A percentile compares a stretch with the other conserved stretches of the same genome.
Evolutionary conservation across 2,329 filamentous ascomycete species (phyloP).

Genomic region (Microsporum canis): DNA sequence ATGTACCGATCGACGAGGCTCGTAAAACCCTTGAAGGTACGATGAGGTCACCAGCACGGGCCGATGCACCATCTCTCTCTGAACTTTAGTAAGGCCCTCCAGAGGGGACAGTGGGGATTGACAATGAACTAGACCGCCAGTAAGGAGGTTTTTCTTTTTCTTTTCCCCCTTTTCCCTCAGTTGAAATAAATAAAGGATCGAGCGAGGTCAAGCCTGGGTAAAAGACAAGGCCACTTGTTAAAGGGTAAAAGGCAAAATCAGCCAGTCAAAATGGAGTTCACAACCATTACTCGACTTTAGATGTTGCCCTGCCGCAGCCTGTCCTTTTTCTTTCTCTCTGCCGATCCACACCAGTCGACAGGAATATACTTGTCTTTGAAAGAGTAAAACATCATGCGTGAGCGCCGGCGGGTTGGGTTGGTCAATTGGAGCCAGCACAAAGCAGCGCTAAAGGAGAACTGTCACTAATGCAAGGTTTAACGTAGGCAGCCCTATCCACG

Average conservation of each 20-base stretch:
- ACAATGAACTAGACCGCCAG: not conserved
- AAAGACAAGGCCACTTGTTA: not conserved
- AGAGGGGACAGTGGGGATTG: not conserved
- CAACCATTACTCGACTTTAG: not conserved
- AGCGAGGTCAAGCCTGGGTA: not conserved
- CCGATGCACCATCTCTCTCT: not conserved
- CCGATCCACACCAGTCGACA: not conserved
- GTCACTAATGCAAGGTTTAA: slow-evolving; percentile 10
- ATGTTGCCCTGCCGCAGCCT: not conserved
- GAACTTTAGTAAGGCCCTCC: not conserved
- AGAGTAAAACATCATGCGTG: not conserved
- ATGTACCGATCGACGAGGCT: not conserved
- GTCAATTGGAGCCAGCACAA: slow-evolving; percentile 14
- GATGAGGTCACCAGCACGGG: not conserved
- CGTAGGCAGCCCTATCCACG: slow-evolving; percentile 10
- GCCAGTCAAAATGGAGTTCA: not conserved
- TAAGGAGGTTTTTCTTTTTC: slow-evolving; percentile 2
- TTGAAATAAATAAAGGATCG: not conserved
- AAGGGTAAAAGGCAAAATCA: not conserved
- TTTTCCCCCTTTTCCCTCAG: not conserved
- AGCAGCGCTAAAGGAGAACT: slow-evolving; percentile 4
- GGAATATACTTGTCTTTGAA: not conserved
- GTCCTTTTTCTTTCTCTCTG: not conserved
- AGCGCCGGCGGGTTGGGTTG: slow-evolving; percentile 5
- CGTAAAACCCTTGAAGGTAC: not conserved